Evolutionary conservation across 2,329 filamentous ascomycete species (phyloP).

Genomic region (Magnaporthiopsis poae): DNA sequence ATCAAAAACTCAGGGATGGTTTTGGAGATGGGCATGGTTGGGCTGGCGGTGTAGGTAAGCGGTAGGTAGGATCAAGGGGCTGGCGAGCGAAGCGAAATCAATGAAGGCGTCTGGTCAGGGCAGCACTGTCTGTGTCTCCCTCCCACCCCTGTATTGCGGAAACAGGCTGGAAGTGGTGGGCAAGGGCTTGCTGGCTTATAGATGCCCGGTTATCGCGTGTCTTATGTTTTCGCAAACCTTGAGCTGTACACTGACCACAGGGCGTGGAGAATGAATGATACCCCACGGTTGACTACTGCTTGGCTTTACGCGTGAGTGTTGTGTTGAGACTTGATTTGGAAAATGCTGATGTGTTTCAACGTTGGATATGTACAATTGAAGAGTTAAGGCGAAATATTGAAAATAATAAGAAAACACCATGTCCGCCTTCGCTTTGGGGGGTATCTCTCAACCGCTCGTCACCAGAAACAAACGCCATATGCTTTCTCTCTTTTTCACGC

Average conservation of each 20-base stretch:
- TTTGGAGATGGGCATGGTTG: too few relatives aligned
- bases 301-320: background rate
- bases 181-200: background rate
- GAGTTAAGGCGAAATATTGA: too few relatives aligned
- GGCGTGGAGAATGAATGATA: slow-evolving; percentile 25
- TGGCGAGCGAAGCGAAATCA: too few relatives aligned
- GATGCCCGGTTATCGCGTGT: background rate
- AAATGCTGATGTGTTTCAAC: too few relatives aligned
- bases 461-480: slow-evolving; percentile 35
- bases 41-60: too few relatives aligned
- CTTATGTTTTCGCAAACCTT: background rate
- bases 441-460: slow-evolving; percentile 30
- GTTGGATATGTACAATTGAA: too few relatives aligned
- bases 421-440: slow-evolving; percentile 22
- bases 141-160: too few relatives aligned
- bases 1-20: too few relatives aligned
- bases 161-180: background rate
- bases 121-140: too few relatives aligned
- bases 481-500: slow-evolving; percentile 5
- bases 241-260: background rate
- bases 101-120: too few relatives aligned
- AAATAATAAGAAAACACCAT: background rate
- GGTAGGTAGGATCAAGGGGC: too few relatives aligned
- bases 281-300: slow-evolving; percentile 18
- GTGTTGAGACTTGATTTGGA: too few relatives aligned